These are phyloP conservation scores for Podospora didyma DNA, from an alignment of 495 filamentous ascomycete genomes.

Conservation along the genomic window DNA sequence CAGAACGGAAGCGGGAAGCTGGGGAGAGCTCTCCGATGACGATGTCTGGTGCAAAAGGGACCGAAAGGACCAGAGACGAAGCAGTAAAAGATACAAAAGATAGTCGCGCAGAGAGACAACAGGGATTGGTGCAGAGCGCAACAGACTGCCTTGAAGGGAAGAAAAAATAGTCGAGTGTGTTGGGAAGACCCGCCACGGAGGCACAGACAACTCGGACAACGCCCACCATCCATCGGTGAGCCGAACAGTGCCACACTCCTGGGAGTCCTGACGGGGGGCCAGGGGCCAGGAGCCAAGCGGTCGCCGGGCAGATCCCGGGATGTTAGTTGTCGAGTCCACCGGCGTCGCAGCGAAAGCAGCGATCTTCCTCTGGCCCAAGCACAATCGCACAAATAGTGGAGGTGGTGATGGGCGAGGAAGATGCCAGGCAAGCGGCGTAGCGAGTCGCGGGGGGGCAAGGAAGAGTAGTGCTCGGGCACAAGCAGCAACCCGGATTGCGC, in stretches of 20 bases:
- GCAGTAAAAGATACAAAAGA: slow-evolving; percentile 1
- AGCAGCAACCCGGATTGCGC: not conserved
- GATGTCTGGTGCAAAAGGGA: not conserved
- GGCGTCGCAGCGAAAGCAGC: slow-evolving; percentile 7
- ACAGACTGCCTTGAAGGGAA: not conserved
- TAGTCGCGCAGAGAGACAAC: not conserved
- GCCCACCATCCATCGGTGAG: slow-evolving; percentile 12
- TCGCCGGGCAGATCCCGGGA: slow-evolving; percentile 8
- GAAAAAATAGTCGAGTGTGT: slow-evolving; percentile 7
- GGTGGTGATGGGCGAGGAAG: slow-evolving; percentile 6
- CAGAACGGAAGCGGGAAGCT: slow-evolving; percentile 1
- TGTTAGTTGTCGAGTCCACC: slow-evolving; percentile 2
- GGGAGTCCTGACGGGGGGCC: slow-evolving; percentile 7
- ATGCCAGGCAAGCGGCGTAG: slow-evolving; percentile 8
- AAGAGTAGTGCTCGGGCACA: not conserved
- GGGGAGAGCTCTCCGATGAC: not conserved
- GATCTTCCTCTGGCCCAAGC: slow-evolving; percentile 5
- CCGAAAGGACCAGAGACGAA: not conserved
- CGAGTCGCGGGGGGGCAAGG: slow-evolving; percentile 3
- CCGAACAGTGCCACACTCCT: slow-evolving; percentile 14
- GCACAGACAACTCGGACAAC: slow-evolving; percentile 16
- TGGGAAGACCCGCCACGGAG: slow-evolving; percentile 19
- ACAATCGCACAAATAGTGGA: slow-evolving; percentile 1
- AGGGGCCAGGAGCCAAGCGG: slow-evolving; percentile 13
- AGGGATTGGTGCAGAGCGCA: not conserved